phyloP scores from a whole-genome alignment of 345 rosid genomes.

The Populus tremula region DNA sequence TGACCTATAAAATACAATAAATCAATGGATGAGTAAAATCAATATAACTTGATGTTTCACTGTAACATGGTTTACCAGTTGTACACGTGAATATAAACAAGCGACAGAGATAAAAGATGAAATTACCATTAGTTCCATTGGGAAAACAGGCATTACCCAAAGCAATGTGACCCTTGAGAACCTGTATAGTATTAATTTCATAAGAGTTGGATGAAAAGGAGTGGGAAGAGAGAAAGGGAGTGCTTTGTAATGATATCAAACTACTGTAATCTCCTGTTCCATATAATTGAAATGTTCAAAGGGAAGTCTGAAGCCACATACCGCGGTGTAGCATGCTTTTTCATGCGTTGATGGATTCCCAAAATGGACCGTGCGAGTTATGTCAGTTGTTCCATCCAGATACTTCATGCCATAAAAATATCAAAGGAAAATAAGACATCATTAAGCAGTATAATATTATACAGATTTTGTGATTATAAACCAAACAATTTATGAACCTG shows the following conservation, averaged over 20 bases:
- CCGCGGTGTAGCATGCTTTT: slow-evolving; percentile 85
- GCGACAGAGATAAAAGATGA: slow-evolving; percentile 2
- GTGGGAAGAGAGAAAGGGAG: not conserved
- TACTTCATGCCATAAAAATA: slow-evolving; percentile 51
- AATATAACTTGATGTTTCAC: not conserved
- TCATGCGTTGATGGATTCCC: slow-evolving; percentile 90
- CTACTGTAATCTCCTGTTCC: too few relatives aligned
- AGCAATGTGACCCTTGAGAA: slow-evolving; percentile 90
- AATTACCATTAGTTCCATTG: slow-evolving; percentile 81
- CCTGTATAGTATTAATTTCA: slow-evolving; percentile 36
- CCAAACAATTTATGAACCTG: slow-evolving; percentile 50
- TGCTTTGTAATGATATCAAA: too few relatives aligned
- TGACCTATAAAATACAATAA: slow-evolving; percentile 47
- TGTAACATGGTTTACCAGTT: not conserved
- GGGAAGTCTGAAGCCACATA: slow-evolving; percentile 28
- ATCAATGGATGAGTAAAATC: not conserved
- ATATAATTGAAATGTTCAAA: too few relatives aligned
- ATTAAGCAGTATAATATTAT: not conserved
- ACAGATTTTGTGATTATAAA: not conserved
- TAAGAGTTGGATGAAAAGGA: not conserved
- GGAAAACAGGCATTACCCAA: slow-evolving; percentile 85
- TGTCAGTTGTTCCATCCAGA: slow-evolving; percentile 96
- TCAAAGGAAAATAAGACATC: slow-evolving; percentile 4
- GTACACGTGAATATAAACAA: not conserved
- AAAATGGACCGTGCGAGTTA: slow-evolving; percentile 94